These are phyloP conservation scores for Lagerstroemia speciosa DNA, from an alignment of 345 rosid species.

Conservation along the genomic window DNA sequence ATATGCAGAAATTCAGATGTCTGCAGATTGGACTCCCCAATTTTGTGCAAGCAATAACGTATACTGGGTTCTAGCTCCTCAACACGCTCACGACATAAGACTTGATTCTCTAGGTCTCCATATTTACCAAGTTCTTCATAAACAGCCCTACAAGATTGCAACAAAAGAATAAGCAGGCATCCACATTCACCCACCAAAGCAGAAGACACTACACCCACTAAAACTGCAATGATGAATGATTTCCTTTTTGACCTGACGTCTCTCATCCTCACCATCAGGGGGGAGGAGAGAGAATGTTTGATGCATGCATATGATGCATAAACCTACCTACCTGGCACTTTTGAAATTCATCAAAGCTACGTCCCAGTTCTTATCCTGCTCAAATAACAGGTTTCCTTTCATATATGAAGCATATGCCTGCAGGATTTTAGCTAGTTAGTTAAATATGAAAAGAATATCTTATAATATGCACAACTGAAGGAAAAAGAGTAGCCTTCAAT, in stretches of 20 bases:
- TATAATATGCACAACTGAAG: background rate
- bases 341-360: constrained; percentile 76
- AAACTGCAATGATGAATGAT: background rate
- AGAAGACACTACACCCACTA: background rate
- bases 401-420: constrained; percentile 99
- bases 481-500: background rate
- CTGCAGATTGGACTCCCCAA: constrained; percentile 83
- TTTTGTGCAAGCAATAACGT: constrained; percentile 85
- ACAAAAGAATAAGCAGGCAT: background rate
- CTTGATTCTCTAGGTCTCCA: constrained; percentile 94
- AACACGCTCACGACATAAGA: constrained; percentile 89
- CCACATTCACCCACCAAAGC: background rate
- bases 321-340: constrained; percentile 74
- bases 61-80: constrained; percentile 97
- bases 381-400: constrained; percentile 90
- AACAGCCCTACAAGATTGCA: constrained; percentile 54
- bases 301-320: background rate
- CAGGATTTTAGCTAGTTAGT: constrained; percentile 10
- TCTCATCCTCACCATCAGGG: background rate
- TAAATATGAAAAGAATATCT: constrained; percentile 3
- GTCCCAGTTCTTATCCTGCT: constrained; percentile 94
- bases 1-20: constrained; percentile 83
- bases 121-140: constrained; percentile 97
- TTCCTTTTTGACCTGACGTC: background rate
- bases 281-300: background rate